Percentiles rank a stretch among this genome's conserved stretches.
Conservation (phyloP, 2,329 filamentous ascomycete genomes). For the Fusarium veterinarium region DNA sequence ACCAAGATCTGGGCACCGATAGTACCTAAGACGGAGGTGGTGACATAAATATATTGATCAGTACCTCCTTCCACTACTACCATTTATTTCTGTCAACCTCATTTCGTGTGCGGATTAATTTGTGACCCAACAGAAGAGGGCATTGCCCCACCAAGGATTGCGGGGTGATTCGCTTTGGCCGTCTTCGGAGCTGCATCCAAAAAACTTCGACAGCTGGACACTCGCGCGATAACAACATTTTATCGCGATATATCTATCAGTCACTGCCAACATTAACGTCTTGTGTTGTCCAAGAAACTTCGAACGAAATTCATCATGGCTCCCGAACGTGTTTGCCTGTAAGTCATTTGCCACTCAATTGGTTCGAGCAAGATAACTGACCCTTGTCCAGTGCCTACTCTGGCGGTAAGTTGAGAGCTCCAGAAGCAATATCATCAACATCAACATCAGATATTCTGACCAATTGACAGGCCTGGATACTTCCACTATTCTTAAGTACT, state of each 20-base stretch:
- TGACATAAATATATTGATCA: background rate
- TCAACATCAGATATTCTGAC: background rate
- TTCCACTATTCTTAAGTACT: slow-evolving; percentile 26
- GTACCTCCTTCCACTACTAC: accelerated
- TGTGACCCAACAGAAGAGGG: background rate
- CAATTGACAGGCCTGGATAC: slow-evolving; percentile 30
- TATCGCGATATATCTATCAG: background rate
- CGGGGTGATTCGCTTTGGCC: background rate
- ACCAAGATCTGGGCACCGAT: background rate
- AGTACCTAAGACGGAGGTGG: background rate
- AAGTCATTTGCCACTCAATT: slow-evolving; percentile 8
- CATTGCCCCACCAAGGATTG: background rate
- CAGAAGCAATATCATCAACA: background rate
- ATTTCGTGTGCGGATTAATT: background rate
- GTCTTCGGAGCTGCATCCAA: background rate
- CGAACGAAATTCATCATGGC: slow-evolving; percentile 10
- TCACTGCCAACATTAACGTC: background rate
- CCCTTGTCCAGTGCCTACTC: slow-evolving; percentile 38
- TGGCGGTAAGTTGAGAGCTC: slow-evolving; percentile 28
- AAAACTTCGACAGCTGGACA: background rate
- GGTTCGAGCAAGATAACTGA: background rate
- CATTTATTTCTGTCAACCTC: background rate
- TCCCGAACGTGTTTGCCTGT: slow-evolving; percentile 40
- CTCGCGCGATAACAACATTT: background rate
- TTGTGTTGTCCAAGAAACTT: background rate